phyloP scores from a whole-genome alignment of 768 basidiomycete species.

The Lentinus tigrinus region DNA sequence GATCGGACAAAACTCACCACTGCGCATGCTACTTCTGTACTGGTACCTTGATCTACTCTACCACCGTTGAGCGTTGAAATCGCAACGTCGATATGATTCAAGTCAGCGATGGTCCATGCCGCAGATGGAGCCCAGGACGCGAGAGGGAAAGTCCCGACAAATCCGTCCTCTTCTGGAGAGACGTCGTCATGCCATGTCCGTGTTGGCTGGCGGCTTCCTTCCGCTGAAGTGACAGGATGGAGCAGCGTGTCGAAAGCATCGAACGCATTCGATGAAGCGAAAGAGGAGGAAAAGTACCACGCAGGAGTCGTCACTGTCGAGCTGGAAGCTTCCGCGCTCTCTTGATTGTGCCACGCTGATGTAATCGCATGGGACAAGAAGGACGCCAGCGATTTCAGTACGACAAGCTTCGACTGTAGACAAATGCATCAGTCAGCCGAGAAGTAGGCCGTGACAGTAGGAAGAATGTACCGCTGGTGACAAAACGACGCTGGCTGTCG shows the following conservation, averaged over 20 bases:
- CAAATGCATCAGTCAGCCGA: constrained; percentile 7
- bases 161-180: constrained; percentile 25
- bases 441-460: background rate
- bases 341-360: constrained; percentile 6
- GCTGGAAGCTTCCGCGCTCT: background rate
- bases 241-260: constrained; percentile 51
- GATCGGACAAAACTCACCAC: constrained; percentile 12
- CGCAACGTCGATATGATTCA: constrained; percentile 14
- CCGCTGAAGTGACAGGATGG: constrained; percentile 6
- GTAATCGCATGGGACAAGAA: constrained; percentile 57
- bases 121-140: constrained; percentile 10
- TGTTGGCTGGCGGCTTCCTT: background rate
- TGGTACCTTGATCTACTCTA: background rate
- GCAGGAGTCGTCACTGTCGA: constrained; percentile 37
- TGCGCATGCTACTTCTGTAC: constrained; percentile 14
- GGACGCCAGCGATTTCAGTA: constrained; percentile 66
- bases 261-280: constrained; percentile 51
- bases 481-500: constrained; percentile 63
- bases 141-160: constrained; percentile 23
- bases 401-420: constrained; percentile 72
- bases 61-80: background rate
- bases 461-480: constrained; percentile 53
- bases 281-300: constrained; percentile 68
- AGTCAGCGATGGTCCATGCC: constrained; percentile 25
- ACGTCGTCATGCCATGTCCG: no score